Percentiles rank a stretch among this genome's conserved stretches.
Evolutionary conservation across 345 rosid species (phyloP).

Genomic region (Eucalyptus melliodora): DNA sequence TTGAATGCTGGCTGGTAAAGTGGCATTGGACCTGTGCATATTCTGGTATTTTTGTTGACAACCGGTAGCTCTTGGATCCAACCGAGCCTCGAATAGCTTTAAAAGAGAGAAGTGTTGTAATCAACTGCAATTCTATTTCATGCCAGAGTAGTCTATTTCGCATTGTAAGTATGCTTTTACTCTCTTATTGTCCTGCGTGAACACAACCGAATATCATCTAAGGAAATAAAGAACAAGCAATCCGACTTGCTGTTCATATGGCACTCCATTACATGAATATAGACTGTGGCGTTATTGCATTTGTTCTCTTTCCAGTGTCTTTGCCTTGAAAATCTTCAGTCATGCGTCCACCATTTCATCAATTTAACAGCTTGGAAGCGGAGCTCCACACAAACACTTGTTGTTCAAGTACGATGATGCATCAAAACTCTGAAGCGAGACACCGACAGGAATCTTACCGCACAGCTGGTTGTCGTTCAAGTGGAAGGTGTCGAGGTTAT

Average conservation of each 20-base stretch:
- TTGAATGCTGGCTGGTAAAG: not conserved
- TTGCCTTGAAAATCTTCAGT: not conserved
- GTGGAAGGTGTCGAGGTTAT: not conserved
- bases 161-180: not conserved
- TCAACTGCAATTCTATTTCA: not conserved
- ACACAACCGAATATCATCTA: not conserved
- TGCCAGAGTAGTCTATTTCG: not conserved
- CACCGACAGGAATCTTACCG: not conserved
- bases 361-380: not conserved
- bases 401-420: not conserved
- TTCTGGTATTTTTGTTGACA: too few species aligned
- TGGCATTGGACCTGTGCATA: not conserved
- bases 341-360: not conserved
- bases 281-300: not conserved
- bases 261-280: not conserved
- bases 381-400: conserved; percentile 1
- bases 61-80: too few species aligned
- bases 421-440: not conserved
- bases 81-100: not conserved
- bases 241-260: not conserved
- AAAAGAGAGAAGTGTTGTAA: not conserved
- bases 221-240: not conserved
- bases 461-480: not conserved
- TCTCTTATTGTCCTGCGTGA: not conserved
- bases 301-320: not conserved